A percentile compares a stretch with the other conserved stretches of the same genome.
These are phyloP conservation scores for Saccharomycopsis fibuligera DNA, from an alignment of 805 yeast genomes.

Conservation along the genomic window DNA sequence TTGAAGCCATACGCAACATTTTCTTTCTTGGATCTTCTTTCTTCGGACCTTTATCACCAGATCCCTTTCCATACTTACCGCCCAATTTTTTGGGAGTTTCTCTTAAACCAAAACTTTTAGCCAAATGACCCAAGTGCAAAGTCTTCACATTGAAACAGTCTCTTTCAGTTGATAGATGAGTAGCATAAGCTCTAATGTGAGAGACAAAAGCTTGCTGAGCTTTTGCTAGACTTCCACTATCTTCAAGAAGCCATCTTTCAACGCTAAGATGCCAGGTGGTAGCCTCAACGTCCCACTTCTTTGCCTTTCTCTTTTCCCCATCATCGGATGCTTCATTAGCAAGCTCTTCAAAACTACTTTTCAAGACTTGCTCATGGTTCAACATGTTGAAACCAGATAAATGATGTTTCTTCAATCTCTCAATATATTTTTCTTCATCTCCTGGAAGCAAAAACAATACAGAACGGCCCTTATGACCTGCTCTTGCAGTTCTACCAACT, in stretches of 20 bases:
- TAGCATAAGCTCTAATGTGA: conserved; percentile 92
- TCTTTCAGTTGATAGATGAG: conserved; percentile 81
- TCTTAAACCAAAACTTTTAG: conserved; percentile 89
- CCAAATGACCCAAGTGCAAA: conserved; percentile 91
- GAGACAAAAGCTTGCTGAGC: conserved; percentile 83
- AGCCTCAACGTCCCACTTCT: conserved; percentile 83
- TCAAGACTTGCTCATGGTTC: conserved; percentile 40
- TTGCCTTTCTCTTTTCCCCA: conserved; percentile 31
- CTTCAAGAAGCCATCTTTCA: conserved; percentile 82
- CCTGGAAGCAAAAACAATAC: conserved; percentile 81
- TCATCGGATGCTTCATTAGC: conserved; percentile 30
- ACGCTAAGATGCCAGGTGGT: conserved; percentile 92
- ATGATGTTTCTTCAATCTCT: conserved; percentile 52
- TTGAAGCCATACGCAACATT: conserved; percentile 69
- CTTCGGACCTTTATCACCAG: conserved; percentile 28
- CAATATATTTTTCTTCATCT: conserved; percentile 76
- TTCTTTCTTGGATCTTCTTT: conserved; percentile 66
- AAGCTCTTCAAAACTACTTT: conserved; percentile 28
- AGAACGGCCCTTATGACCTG: conserved; percentile 82
- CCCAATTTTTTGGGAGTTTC: conserved; percentile 88
- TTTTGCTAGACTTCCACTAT: conserved; percentile 46
- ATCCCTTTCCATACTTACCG: conserved; percentile 24
- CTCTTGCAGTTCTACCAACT: conserved; percentile 97
- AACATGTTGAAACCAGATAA: conserved; percentile 41
- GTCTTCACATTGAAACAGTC: conserved; percentile 71